phyloP scores from a whole-genome alignment of 2,329 filamentous ascomycete genomes.

The Colletotrichum tanaceti region DNA sequence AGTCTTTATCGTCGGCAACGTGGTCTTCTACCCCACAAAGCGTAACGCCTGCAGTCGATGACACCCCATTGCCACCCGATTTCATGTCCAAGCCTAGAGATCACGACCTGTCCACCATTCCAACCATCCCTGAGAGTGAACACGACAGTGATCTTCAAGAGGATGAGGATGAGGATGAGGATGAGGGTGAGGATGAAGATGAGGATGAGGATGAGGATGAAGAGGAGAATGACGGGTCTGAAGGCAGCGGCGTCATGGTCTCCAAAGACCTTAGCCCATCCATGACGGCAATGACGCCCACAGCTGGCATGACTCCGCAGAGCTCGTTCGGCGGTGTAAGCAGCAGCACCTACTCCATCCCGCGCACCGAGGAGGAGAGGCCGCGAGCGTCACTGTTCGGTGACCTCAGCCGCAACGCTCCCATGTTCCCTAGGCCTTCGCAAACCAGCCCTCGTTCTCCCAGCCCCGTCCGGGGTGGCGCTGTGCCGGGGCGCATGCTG shows the following conservation, averaged over 20 bases:
- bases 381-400: constrained; percentile 63
- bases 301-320: constrained; percentile 66
- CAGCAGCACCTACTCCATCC: constrained; percentile 60
- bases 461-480: constrained; percentile 74
- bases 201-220: constrained; percentile 59
- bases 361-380: constrained; percentile 58
- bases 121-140: constrained; percentile 39
- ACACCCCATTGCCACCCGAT: constrained; percentile 56
- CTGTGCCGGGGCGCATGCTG: constrained; percentile 63
- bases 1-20: constrained; percentile 35
- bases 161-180: constrained; percentile 56
- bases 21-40: constrained; percentile 34
- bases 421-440: constrained; percentile 65
- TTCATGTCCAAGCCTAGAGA: constrained; percentile 44
- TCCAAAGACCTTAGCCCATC: constrained; percentile 71
- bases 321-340: constrained; percentile 67
- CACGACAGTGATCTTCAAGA: constrained; percentile 50
- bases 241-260: constrained; percentile 73
- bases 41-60: constrained; percentile 45
- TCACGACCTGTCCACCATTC: constrained; percentile 45
- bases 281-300: constrained; percentile 56
- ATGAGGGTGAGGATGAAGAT: too few species aligned
- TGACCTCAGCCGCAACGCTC: constrained; percentile 62
- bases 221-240: constrained; percentile 61
- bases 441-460: constrained; percentile 76